Evolutionary conservation across 768 basidiomycete genomes (phyloP).

Genomic region (Tulasnella sp.): DNA sequence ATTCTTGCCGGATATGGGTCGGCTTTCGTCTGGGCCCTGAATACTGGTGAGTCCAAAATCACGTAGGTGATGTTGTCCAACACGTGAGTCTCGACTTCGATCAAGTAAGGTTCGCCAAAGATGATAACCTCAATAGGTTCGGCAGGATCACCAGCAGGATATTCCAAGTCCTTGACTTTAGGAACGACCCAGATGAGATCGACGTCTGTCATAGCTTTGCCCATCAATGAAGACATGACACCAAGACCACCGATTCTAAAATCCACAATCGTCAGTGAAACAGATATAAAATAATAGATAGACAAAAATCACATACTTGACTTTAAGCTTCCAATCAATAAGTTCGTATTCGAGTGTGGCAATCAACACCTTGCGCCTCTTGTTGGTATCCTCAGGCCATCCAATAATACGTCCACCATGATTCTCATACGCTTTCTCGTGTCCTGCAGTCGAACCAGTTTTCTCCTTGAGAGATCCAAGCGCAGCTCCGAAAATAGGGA

Average conservation of each 20-base stretch:
- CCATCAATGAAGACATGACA: conserved; percentile 97
- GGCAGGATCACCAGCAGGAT: conserved; percentile 79
- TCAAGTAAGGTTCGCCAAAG: conserved; percentile 89
- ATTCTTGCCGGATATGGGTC: conserved; percentile 95
- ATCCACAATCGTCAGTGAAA: neutral
- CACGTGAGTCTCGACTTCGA: conserved; percentile 87
- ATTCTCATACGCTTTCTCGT: conserved; percentile 65
- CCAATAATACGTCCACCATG: conserved; percentile 58
- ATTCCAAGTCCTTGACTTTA: conserved; percentile 89
- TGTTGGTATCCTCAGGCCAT: conserved; percentile 91
- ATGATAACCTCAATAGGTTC: conserved; percentile 95
- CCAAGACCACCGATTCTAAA: conserved; percentile 78
- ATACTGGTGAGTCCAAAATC: conserved; percentile 87
- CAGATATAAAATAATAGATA: neutral
- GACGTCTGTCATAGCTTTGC: conserved; percentile 95
- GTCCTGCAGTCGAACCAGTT: conserved; percentile 42
- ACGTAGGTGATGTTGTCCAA: conserved; percentile 94
- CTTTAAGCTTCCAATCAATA: conserved; percentile 94
- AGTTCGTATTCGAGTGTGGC: conserved; percentile 92
- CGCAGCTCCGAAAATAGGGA: conserved; percentile 67
- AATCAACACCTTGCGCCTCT: conserved; percentile 83
- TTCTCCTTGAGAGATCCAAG: conserved; percentile 47
- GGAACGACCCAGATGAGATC: conserved; percentile 92
- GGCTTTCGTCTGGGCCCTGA: conserved; percentile 90
- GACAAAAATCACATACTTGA: conserved; percentile 39